Conservation (phyloP, 73 alveolate genomes). For the Symbiodinium natans region DNA sequence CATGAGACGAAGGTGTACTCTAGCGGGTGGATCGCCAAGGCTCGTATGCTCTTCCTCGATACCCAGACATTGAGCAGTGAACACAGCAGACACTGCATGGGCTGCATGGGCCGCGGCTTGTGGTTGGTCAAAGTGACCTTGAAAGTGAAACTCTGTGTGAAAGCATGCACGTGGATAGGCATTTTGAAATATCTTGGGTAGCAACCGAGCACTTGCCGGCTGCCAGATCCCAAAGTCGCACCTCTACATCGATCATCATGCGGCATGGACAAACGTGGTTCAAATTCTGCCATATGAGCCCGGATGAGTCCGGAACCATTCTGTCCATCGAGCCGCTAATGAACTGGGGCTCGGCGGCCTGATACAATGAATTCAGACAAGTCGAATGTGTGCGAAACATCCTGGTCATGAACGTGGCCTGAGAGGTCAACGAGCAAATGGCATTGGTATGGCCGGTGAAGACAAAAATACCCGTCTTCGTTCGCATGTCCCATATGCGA, state of each 20-base stretch:
- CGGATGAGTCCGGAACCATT: slow-evolving; percentile 18
- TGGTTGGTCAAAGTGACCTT: slow-evolving; percentile 98
- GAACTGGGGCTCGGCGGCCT: slow-evolving; percentile 94
- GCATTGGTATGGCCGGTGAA: slow-evolving; percentile 99
- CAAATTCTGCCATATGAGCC: too few species aligned
- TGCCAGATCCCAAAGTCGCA: slow-evolving; percentile 97
- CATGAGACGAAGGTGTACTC: slow-evolving; percentile 99
- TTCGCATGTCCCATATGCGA: slow-evolving; percentile 99
- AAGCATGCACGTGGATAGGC: neutral
- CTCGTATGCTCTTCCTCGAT: slow-evolving; percentile 98
- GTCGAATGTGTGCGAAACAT: too few species aligned
- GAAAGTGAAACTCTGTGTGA: too few species aligned
- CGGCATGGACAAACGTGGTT: neutral
- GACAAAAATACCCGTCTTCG: slow-evolving; percentile 97
- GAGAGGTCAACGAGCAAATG: slow-evolving; percentile 97
- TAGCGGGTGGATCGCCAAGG: slow-evolving; percentile 97
- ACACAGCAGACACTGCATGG: neutral
- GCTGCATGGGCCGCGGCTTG: slow-evolving; percentile 94
- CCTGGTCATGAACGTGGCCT: too few species aligned
- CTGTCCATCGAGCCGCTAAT: slow-evolving; percentile 93
- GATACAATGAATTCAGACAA: too few species aligned
- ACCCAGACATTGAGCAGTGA: neutral
- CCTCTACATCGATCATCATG: neutral
- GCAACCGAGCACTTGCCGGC: slow-evolving; percentile 96
- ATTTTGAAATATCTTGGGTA: neutral